Evolutionary conservation across 169 alveolate genomes (phyloP).

Genomic region (Amoebophrya sp.): DNA sequence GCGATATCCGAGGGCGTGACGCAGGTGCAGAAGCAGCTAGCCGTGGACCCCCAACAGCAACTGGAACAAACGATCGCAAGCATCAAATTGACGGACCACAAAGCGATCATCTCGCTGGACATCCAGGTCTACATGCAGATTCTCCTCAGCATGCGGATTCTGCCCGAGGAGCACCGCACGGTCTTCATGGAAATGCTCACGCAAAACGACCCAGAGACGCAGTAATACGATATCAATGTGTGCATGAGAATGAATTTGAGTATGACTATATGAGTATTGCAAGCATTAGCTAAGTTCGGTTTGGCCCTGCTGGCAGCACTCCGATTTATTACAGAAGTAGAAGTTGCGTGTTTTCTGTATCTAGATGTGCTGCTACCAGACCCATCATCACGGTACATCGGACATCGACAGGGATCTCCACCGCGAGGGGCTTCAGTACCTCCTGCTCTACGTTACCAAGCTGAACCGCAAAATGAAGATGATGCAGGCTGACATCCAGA

Average conservation of each 20-base stretch:
- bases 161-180: not conserved
- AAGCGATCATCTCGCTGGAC: not conserved
- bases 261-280: too few relatives aligned
- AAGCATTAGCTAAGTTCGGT: too few relatives aligned
- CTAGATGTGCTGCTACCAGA: too few relatives aligned
- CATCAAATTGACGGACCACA: not conserved
- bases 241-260: too few relatives aligned
- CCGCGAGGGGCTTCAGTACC: not conserved
- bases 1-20: not conserved
- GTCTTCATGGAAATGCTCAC: not conserved
- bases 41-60: not conserved
- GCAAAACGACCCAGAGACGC: not conserved
- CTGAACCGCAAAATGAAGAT: not conserved
- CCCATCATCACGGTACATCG: too few relatives aligned
- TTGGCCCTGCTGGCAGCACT: too few relatives aligned
- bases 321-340: too few relatives aligned
- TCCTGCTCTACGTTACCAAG: not conserved
- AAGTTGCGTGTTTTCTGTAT: too few relatives aligned
- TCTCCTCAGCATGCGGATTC: not conserved
- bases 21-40: not conserved
- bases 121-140: not conserved
- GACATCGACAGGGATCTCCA: not conserved
- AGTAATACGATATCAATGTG: too few relatives aligned
- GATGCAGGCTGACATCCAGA: not conserved
- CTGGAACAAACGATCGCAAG: not conserved